These are phyloP conservation scores for Lactarius evosmus DNA, from an alignment of 768 basidiomycete genomes.

Conservation along the genomic window DNA sequence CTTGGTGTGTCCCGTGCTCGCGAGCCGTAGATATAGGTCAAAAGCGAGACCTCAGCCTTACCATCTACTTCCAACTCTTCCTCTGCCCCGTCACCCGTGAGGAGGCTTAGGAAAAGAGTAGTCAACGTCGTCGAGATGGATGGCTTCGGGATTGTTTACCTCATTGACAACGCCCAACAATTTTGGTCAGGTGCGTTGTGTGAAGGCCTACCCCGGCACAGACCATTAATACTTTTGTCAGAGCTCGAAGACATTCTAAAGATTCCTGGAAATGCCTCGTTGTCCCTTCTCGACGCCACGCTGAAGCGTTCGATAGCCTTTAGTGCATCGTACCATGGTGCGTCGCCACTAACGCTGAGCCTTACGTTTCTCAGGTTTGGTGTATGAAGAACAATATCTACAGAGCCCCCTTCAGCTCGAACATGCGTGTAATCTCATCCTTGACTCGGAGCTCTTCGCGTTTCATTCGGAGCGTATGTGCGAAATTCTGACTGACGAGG, in stretches of 20 bases:
- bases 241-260: conserved; percentile 84
- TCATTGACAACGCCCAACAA: conserved; percentile 79
- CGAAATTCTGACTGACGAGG: conserved; percentile 69
- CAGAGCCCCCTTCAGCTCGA: conserved; percentile 80
- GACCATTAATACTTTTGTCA: conserved; percentile 34
- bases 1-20: background rate
- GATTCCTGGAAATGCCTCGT: conserved; percentile 60
- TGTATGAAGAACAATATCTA: conserved; percentile 69
- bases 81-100: background rate
- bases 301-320: conserved; percentile 73
- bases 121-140: conserved; percentile 43
- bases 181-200: conserved; percentile 79
- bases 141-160: conserved; percentile 75
- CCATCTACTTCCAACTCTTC: background rate
- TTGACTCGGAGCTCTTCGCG: conserved; percentile 82
- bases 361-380: conserved; percentile 5
- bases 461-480: conserved; percentile 94
- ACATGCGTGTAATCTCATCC: conserved; percentile 71
- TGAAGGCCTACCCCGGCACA: conserved; percentile 8
- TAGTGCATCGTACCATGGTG: conserved; percentile 85
- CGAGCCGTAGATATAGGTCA: background rate
- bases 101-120: background rate
- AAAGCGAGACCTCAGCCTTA: background rate
- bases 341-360: conserved; percentile 30
- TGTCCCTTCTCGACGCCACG: conserved; percentile 75